Base-by-base conservation (phyloP, 2,329 filamentous ascomycete species). In the Fusarium sp. region DNA sequence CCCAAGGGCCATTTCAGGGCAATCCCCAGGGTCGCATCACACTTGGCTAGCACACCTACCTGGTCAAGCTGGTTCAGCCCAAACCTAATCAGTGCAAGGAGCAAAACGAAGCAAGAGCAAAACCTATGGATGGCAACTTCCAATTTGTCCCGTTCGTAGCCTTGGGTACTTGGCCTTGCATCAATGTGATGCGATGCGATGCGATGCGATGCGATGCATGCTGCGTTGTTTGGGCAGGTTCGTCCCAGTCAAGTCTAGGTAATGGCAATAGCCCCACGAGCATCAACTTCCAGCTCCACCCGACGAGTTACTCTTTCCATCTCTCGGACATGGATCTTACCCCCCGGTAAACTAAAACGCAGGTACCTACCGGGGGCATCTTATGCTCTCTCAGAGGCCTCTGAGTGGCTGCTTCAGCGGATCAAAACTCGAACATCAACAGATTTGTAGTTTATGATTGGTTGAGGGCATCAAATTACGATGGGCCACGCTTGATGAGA, bases 401-500 rank as follows among this genome's bases (percentile, higher is more conserved):
- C 61, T 73, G 68, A 72, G 52, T 74, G 74, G 72, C 59, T 68
- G 41, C 37, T 34, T 57, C 57, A 55, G 56, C 54, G 67, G 69
- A 46, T 53, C 57, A 48, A 57, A 46, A 48, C 55, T 46, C 18
- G 58, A 30, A 61, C 62, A 56, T 59, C 67, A 73, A 57, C 52
- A 52, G 25, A 22, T 47, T 27, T 40, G 10, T 24, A 18, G 24
- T 22, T 47, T 37, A 25, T 70, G 47, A 75, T 75, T 75, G 74
- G 74, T 29, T 57, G 24, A 41, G 32, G n/a, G 34, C 24, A 42
- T 55, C 58, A 73, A 69, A 75, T 75, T 75, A 67, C 69, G 54
- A 74, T 67, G 61, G 57, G 14, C 69, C 72, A 74, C 70, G 67
- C 71, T 70, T 74, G 61, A 67, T 59, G 70, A 70, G 45, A 69